Evolutionary conservation across 1,284 basidiomycete genomes (phyloP).

Genomic region (Puccinia coronata): DNA sequence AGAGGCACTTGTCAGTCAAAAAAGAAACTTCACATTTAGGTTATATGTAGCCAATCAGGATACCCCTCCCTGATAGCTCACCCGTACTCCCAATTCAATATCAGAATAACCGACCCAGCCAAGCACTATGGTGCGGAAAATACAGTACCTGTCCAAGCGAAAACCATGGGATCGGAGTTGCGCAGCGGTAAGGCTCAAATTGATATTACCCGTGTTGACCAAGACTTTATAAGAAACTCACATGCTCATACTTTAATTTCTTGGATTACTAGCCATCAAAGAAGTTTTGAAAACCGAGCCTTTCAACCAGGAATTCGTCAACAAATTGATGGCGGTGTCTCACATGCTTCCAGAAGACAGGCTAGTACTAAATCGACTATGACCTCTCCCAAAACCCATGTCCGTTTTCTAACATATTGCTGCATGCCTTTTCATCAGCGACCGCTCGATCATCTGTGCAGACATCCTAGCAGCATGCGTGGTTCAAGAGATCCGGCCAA

Average conservation of each 20-base stretch:
- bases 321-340: constrained; percentile 23
- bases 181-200: constrained; percentile 24
- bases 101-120: constrained; percentile 32
- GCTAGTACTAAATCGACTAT: background rate
- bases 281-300: constrained; percentile 39
- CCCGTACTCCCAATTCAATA: background rate
- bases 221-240: background rate
- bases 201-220: background rate
- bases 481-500: constrained; percentile 9
- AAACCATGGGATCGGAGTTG: constrained; percentile 36
- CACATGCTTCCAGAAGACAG: constrained; percentile 36
- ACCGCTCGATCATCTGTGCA: constrained; percentile 35
- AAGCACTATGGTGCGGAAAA: constrained; percentile 46
- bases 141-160: constrained; percentile 21
- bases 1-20: constrained; percentile 43
- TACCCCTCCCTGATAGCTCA: background rate
- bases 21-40: background rate
- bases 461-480: constrained; percentile 40
- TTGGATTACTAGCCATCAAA: constrained; percentile 21
- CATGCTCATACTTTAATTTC: background rate
- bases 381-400: background rate
- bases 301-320: constrained; percentile 31
- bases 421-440: background rate
- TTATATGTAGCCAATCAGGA: background rate
- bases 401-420: background rate